Base-by-base conservation (phyloP, 176 grass and related monocot genomes). In the Alopecurus myosuroides region DNA sequence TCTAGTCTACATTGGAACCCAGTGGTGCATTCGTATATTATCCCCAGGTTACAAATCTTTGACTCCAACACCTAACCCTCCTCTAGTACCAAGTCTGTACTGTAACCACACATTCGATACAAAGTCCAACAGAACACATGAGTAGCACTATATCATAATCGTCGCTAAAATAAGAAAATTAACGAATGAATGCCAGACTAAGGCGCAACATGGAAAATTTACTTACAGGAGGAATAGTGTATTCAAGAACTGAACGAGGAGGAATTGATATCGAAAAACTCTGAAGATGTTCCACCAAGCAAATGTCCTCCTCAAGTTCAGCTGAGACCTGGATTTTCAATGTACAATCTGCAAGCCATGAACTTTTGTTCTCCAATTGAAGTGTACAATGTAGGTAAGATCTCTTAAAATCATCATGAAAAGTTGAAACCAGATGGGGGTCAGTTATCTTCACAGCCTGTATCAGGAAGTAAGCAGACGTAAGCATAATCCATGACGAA, bases 321-420 rank as follows among this genome's bases (percentile, higher is more conserved):
- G 91, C 83, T 68, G 87, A 82, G 48, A 94, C 93, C 69, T 94
- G 91, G 76, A 95, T 74, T 78, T 90, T 94, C 66, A 98, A 80
- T 22, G 61, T 68, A 77, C 96, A 95, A 74, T 95, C 84, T 87
- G 93, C 91, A 84, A 90, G 41, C 91, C 49, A 86, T 73, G 93
- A 90, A 83, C 93, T 98, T 85, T 84, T 92, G 84, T 98, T 98
- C 88, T 94, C 89, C 72, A 98, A 84, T 86, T 95, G 87, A 95
- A 98, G 58, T 51, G 96, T 95, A 62, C 89, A 94, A 69, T 98
- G 96, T 28, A 98, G 85, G 76, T 98, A 98, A 3, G 88, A 90
- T 42, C 96, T 94, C 80, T 90, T 98, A 75, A 92, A 95, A 69
- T 88, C 83, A 28, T 98, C 96, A 81, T 95, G 82, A 86, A 98